Conservation (phyloP, 2,329 filamentous ascomycete species). For the Triangularia verruculosa region DNA sequence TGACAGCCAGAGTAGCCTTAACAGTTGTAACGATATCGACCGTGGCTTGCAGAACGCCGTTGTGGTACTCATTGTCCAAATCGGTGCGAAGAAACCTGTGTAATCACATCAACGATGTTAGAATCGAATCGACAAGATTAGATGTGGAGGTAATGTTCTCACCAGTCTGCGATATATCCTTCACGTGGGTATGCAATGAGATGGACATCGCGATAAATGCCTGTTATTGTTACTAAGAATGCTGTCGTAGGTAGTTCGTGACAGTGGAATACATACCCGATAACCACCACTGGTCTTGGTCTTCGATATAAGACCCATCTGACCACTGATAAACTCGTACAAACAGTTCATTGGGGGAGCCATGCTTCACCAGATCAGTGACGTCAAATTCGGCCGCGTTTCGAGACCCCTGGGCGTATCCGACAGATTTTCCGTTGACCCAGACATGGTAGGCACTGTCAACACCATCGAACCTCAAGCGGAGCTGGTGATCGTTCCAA, state of each 20-base stretch:
- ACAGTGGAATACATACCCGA: constrained; percentile 57
- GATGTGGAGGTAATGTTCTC: neutral
- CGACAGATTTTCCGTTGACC: constrained; percentile 61
- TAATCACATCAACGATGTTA: constrained; percentile 52
- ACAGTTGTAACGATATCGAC: constrained; percentile 41
- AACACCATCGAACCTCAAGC: constrained; percentile 68
- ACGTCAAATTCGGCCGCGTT: constrained; percentile 71
- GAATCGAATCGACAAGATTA: constrained; percentile 33
- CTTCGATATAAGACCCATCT: constrained; percentile 67
- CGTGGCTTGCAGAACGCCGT: constrained; percentile 49
- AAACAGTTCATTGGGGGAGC: constrained; percentile 51
- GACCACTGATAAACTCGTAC: constrained; percentile 70
- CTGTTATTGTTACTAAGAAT: constrained; percentile 24
- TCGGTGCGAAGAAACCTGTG: constrained; percentile 49
- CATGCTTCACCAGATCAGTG: constrained; percentile 43
- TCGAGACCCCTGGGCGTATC: constrained; percentile 66
- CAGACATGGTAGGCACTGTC: constrained; percentile 69
- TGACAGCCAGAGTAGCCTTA: constrained; percentile 39
- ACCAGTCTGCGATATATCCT: constrained; percentile 55
- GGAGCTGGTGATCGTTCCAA: constrained; percentile 50
- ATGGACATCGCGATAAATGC: constrained; percentile 66
- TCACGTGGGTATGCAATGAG: constrained; percentile 54
- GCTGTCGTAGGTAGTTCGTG: too few relatives aligned
- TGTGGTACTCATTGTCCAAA: constrained; percentile 49
- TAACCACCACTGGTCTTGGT: constrained; percentile 68